A percentile compares a stretch with the other conserved stretches of the same genome.
Evolutionary conservation across 345 rosid genomes (phyloP).

Genomic region (Sonneratia alba): DNA sequence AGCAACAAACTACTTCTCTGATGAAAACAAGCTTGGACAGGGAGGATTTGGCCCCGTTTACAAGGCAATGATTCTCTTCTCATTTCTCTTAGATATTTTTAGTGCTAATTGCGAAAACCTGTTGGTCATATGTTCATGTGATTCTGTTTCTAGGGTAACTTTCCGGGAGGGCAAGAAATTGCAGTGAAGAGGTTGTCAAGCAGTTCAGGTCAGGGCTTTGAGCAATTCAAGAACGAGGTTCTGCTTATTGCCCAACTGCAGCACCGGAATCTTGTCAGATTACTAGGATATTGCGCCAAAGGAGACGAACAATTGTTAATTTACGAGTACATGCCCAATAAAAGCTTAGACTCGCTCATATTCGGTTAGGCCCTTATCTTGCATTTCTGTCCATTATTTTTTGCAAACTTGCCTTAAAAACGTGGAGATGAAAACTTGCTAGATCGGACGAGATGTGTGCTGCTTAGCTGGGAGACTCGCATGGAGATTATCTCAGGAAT

Average conservation of each 20-base stretch:
- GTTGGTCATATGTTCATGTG: background rate
- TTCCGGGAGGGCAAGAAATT: constrained; percentile 40
- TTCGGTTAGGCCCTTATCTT: constrained; percentile 31
- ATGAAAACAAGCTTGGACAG: constrained; percentile 38
- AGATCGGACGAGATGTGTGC: constrained; percentile 23
- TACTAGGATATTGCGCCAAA: constrained; percentile 40
- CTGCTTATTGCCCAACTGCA: constrained; percentile 43
- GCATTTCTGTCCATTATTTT: background rate
- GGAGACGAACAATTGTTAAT: constrained; percentile 37
- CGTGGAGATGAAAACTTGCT: background rate
- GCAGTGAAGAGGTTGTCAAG: constrained; percentile 55
- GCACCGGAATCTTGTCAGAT: constrained; percentile 45
- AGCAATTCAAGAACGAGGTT: constrained; percentile 51
- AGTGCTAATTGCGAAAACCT: background rate
- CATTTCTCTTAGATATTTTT: background rate
- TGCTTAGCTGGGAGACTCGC: constrained; percentile 42
- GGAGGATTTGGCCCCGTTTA: constrained; percentile 60
- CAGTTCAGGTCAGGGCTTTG: constrained; percentile 46
- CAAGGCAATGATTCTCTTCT: constrained; percentile 23
- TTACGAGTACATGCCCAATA: constrained; percentile 52
- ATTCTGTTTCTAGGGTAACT: constrained; percentile 21
- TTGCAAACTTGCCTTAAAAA: background rate
- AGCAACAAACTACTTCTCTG: constrained; percentile 42
- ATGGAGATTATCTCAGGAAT: constrained; percentile 47
- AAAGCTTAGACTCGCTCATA: constrained; percentile 47